Base-by-base conservation (phyloP, 768 basidiomycete genomes). In the Suillus variegatus region DNA sequence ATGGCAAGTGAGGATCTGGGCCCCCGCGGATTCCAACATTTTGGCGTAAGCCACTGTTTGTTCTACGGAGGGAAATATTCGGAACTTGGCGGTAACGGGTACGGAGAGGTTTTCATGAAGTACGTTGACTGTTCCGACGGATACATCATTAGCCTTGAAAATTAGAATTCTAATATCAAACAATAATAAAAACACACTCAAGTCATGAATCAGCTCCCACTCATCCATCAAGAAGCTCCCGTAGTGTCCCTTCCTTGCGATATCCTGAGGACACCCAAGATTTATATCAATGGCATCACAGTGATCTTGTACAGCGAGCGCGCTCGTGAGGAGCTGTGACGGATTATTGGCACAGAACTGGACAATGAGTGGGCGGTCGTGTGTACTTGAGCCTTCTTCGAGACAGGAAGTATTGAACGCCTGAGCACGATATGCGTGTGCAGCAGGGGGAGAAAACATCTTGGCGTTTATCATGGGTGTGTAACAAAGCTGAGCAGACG, bases 391-490 rank as follows among this genome's bases (percentile, higher is more conserved):
- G 10, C 97, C 97, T 80, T 99, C 97, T 74, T 99, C 95, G 6
- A 87, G 91, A 44, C 81, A 77, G 6, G 81, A 72, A 38, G 90
- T 80, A 76, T 93, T 85, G 70, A 96, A 96, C 70, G 84, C 84
- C 51, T 86, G 80, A 47, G 88, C 81, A 1, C 88, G 83, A 71
- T 89, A 88, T 10, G 77, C 67, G 75, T 70, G 86, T 84, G 67
- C 86, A 83, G 10, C 74, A 75, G 25, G 78, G 71, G 66, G 83
- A 1, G 80, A 79, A 68, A 89, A 95, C 79, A 93, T 88, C 90
- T 93, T 95, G 66, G 95, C 94, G 67, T 97, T 94, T 71, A 99
- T 97, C 97, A 99, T 99, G 20, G 97, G 97, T 0, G 96, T 95
- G 74, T 97, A 99, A n/a, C 87, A 85, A 25, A 98, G 84, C 87